Base-by-base conservation (phyloP, 352 stramenopile genomes). In the Phytophthora brassicae region DNA sequence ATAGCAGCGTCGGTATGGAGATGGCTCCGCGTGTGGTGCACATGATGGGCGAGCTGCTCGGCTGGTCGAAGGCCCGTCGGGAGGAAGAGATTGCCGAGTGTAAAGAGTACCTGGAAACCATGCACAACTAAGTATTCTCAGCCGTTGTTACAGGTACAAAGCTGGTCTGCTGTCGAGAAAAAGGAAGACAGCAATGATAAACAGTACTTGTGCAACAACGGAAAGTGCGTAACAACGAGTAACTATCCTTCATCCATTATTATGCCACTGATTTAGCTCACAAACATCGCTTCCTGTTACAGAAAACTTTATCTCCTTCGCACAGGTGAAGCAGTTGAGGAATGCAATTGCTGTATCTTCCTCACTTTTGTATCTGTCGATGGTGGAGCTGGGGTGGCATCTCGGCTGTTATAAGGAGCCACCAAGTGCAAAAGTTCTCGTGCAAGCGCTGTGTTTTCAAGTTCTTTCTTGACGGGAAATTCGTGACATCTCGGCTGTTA, bases 1-100 rank as follows among this genome's bases (percentile, higher is more conserved):
- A 98, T 76, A 92, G 81, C 55, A 75, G 89, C 6, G 87, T 89
- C 11, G 80, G 86, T 8, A 64, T 75, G 35, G 62, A 93, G 59
- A 69, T 94, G 24, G 70, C 92, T 53, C 89, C 92, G 45, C 84
- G 86, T 47, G 84, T 98, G 16, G 79, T 98, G 51, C 68, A 95
- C 57, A 91, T 98, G 77, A 98, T 98, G 95, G 86, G 75, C 24
- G 84, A 92, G 56, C 81, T 97, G 55, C 83, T 94, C 46, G 74
- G 81, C 36, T 98, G 92, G 92, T 81, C 42, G 43, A 92, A 92
- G 72, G 66, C 77, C 4, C 85, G 87, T 42, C 75, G 72, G 39
- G 83, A 91, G 43, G 68, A 89, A 62, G 87, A 96, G 74, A 57
- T 79, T 29, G 74, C 77, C 45, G 87, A 95, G 46, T 90, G 79